Conservation (phyloP, 306 rosid species). For the Acacia crassicarpa region DNA sequence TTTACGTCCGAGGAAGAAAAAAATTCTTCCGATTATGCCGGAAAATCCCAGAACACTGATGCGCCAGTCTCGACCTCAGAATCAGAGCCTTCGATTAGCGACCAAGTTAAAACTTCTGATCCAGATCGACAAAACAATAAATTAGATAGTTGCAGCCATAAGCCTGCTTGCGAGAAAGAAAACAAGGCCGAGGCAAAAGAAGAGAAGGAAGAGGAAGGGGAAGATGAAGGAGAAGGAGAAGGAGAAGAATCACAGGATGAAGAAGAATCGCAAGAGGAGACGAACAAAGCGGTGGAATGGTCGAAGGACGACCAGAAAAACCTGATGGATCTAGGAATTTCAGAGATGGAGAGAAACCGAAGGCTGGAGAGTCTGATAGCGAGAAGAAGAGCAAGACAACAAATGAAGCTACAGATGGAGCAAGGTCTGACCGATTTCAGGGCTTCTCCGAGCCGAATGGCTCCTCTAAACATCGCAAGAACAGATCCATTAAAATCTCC, state of each 20-base stretch:
- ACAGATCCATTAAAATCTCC: slow-evolving; percentile 8
- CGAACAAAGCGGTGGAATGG: slow-evolving; percentile 75
- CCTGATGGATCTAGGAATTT: slow-evolving; percentile 70
- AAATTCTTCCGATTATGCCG: neutral
- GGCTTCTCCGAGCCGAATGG: slow-evolving; percentile 28
- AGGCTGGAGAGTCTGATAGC: slow-evolving; percentile 79
- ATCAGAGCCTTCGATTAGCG: neutral
- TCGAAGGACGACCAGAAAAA: slow-evolving; percentile 80
- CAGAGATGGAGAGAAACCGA: slow-evolving; percentile 81
- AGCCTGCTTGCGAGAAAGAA: slow-evolving; percentile 17
- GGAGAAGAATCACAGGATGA: slow-evolving; percentile 38
- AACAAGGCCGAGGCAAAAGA: slow-evolving; percentile 42
- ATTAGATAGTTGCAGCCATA: slow-evolving; percentile 2
- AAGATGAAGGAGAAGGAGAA: slow-evolving; percentile 8
- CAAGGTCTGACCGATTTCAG: slow-evolving; percentile 34
- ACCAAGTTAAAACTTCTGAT: neutral
- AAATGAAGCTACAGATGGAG: slow-evolving; percentile 40
- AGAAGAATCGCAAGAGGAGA: slow-evolving; percentile 39
- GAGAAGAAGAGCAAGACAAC: slow-evolving; percentile 62
- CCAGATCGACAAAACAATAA: slow-evolving; percentile 8
- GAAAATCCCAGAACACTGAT: neutral
- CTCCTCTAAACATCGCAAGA: slow-evolving; percentile 46
- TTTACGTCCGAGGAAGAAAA: neutral
- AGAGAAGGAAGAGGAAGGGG: slow-evolving; percentile 44
- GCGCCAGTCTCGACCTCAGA: neutral